Base-by-base conservation (phyloP, 2,329 filamentous ascomycete genomes). In the Talaromyces sp. region DNA sequence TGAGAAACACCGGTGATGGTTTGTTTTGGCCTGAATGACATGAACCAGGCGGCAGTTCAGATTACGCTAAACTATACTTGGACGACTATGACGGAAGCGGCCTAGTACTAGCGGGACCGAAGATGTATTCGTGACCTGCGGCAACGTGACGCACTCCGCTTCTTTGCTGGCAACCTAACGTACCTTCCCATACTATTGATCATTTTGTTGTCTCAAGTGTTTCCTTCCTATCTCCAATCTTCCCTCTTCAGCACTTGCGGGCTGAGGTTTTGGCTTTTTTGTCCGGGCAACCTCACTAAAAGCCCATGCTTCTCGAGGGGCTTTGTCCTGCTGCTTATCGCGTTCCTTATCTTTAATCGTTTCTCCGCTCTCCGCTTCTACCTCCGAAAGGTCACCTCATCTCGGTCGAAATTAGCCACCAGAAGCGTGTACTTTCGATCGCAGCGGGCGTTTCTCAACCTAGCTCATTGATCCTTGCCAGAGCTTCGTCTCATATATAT, bases 331-430 rank as follows among this genome's bases (percentile, higher is more conserved):
- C 50, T 43, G 37, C 24, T 56, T 63, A 63, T 63, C 61, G 50
- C 39, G 3, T 9, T 48, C 31, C 50, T 63, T 63, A 57, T 63
- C 50, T 22, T 33, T n/a, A 57, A 57, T 37, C 43, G 8, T 43
- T 58, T 48, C 47, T 59, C 62, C 62, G 62, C 41, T 48, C 56
- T 60, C 56, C 62, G 54, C 56, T 47, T 59, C 43, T 41, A 39
- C 13, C 31, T 63, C 35, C 37, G 48, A 24, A 45, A 47, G 13
- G 35, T 62, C 60, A 24, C 37, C 37, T 47, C 50, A 41, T 16
- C 41, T 52, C 13, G 52, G 59, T 41, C 59, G 59, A 33, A 52
- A 39, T 11, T 19, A 43, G 47, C 22, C 59, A 19, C 41, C 37
- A 52, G 19, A 37, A 33, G 16, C 27, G 27, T 31, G 41, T 37